A percentile compares a stretch with the other conserved stretches of the same genome.
phyloP scores from a whole-genome alignment of 768 basidiomycete species.

The Pleurotus tuber-regium region DNA sequence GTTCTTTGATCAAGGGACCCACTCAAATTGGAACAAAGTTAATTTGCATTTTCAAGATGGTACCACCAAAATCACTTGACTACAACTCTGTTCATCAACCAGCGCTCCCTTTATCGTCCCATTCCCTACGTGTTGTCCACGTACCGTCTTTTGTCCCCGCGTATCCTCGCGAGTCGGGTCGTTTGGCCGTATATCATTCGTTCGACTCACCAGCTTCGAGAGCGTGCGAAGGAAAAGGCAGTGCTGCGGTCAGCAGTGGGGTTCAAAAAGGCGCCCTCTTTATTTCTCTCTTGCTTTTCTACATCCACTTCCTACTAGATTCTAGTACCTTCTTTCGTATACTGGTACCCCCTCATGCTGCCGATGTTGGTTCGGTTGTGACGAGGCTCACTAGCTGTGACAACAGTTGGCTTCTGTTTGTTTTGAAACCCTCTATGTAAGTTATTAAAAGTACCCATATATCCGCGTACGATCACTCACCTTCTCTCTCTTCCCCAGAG shows the following conservation, averaged over 20 bases:
- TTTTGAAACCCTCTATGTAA: not conserved
- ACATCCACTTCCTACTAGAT: conserved; percentile 16
- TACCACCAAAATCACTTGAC: not conserved
- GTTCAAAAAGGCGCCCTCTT: conserved; percentile 26
- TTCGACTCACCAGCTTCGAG: conserved; percentile 3
- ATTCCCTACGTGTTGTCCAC: not conserved
- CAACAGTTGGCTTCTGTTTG: conserved; percentile 3
- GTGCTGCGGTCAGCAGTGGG: conserved; percentile 27
- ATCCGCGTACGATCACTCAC: conserved; percentile 6
- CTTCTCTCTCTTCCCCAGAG: not conserved
- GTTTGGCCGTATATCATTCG: not conserved
- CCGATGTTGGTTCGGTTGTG: conserved; percentile 11
- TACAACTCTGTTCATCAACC: not conserved
- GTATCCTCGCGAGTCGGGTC: no score
- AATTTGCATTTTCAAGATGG: not conserved
- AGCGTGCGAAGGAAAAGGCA: conserved; percentile 24
- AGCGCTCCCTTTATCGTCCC: not conserved
- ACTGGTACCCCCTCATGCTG: conserved; percentile 8
- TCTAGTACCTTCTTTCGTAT: conserved; percentile 10
- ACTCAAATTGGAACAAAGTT: no score
- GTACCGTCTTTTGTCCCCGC: conserved; percentile 10
- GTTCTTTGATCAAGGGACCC: no score
- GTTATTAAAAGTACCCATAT: conserved; percentile 9
- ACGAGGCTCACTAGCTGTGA: conserved; percentile 13
- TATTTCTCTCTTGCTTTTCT: conserved; percentile 20